A percentile compares a stretch with the other conserved stretches of the same genome.
Conservation (phyloP, 2,329 filamentous ascomycete genomes). For the Chrysoporthe deuterocubensis region DNA sequence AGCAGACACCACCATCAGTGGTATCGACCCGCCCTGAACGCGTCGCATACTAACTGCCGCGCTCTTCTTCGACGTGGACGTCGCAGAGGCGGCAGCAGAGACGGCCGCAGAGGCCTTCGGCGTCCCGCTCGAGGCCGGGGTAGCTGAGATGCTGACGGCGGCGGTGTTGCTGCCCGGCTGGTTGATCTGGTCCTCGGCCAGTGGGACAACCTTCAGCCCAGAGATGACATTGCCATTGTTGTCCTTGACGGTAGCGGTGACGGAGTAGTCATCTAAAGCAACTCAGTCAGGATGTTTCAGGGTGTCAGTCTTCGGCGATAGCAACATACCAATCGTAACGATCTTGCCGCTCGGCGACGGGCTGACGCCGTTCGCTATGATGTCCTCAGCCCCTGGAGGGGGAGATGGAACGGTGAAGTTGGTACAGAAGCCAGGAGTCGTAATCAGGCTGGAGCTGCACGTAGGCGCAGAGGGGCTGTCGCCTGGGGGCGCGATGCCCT, state of each 20-base stretch:
- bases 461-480: slow-evolving; percentile 58
- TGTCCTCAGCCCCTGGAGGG: slow-evolving; percentile 68
- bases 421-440: slow-evolving; percentile 66
- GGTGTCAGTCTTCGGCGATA: background rate
- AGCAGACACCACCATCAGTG: slow-evolving; percentile 10
- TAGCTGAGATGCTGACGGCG: slow-evolving; percentile 28
- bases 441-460: slow-evolving; percentile 72
- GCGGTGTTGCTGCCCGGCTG: slow-evolving; percentile 47
- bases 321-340: slow-evolving; percentile 52
- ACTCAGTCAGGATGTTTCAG: background rate
- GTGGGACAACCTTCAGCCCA: slow-evolving; percentile 52
- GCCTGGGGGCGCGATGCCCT: slow-evolving; percentile 63
- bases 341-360: slow-evolving; percentile 69
- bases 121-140: slow-evolving; percentile 16
- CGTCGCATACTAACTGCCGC: slow-evolving; percentile 14
- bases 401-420: slow-evolving; percentile 78
- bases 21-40: slow-evolving; percentile 21
- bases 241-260: slow-evolving; percentile 65
- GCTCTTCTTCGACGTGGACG: slow-evolving; percentile 8
- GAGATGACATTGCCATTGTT: slow-evolving; percentile 63
- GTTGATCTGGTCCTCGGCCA: slow-evolving; percentile 51
- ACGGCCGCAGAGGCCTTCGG: slow-evolving; percentile 19
- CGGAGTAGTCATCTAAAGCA: slow-evolving; percentile 47
- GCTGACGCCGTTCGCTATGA: slow-evolving; percentile 78
- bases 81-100: slow-evolving; percentile 19